Evolutionary conservation across 208 protist species (phyloP), one percentile per base, ranked within the genome.

Genomic region (Acanthamoeba polyphaga): DNA sequence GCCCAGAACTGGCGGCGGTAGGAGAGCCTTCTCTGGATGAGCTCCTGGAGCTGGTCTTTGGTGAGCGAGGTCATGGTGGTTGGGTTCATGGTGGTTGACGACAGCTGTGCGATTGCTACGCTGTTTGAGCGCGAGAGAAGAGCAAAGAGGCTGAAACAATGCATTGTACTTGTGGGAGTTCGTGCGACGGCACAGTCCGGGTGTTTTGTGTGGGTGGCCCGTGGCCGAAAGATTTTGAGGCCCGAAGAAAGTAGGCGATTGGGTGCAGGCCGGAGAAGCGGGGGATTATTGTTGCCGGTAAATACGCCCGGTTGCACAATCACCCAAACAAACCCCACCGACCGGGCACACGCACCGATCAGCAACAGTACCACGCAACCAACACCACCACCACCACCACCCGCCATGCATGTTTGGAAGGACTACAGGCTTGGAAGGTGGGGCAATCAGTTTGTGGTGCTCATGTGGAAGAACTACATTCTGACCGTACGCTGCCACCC

Each of bases 391-490:
- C 34, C 34, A 34, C 34, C 34, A 34, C 34, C 34, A 34, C 34
- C 34, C 34, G 34, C 34, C 34, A 34, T 34, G 34, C 34, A 34
- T 34, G 34, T 34, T 34, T 13, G 15, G 1, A 58, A 58, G 17
- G 53, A 58, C 15, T 19, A 58, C 12, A 17, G 76, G 13, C 10
- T 76, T 43, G 43, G 76, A 46, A 46, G 34, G 24, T 94, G 91
- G 91, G 53, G n/a, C 55, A 94, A 68, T 32, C 91, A 94, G 53
- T 94, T 94, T 38, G 49, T 7, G 53, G n/a, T 94, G 34, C 72
- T 94, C 17, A 94, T 94, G 91, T 94, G 91, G 91, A 94, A 94
- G 34, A 94, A 94, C 74, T 94, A 70, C 68, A 38, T 38, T 6
- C 72, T 94, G 27, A 68, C 91, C 4, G 91, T 94, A 85, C 27